Evolutionary conservation across 331 rosid genomes (phyloP), one percentile per base, ranked within the genome.

Genomic region (Dryas integrifolia): DNA sequence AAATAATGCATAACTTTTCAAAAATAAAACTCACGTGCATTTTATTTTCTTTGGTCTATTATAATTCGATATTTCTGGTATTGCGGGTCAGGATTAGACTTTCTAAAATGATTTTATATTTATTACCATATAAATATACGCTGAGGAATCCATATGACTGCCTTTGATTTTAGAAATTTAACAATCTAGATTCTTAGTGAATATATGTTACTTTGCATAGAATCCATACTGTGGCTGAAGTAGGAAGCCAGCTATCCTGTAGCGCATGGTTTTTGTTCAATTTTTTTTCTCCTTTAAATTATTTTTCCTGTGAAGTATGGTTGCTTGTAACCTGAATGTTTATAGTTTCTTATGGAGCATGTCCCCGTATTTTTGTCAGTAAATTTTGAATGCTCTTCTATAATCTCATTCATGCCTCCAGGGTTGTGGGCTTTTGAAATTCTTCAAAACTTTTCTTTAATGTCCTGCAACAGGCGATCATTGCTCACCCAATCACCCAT

Each of bases 401-500:
- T 69, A 15, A 16, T 43, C 2, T 43, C 30, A 43, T 41, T 15
- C 69, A 16, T 16, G 14, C 38, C 24, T 72, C 38, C 7, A 18
- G 57, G 7, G 15, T 30, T 47, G 35, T 16, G n/a, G 5, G 50
- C 52, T 61, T 53, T 26, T 48, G 50, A 59, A 58, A 49, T n/a
- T 24, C 35, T 73, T 13, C 13, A 14, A 46, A 63, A 68, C 1
- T 8, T 11, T 40, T 49, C 38, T 8, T 61, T 53, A 6, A 59
- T 57, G 41, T 76, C 67, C 40, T 78, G 8, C 40, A 43, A 80
- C 96, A 94, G 98, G 87, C 97, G 88, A 80, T 94, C 98, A 56
- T 82, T 94, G 96, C 96, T 94, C 65, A 94, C 89, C 76, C 98
- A 91, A 88, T 81, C 96, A 50, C 97, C 95, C 7, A 65, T 67